Evolutionary conservation across 2,329 filamentous ascomycete species (phyloP).

Genomic region (Fusarium falciforme): DNA sequence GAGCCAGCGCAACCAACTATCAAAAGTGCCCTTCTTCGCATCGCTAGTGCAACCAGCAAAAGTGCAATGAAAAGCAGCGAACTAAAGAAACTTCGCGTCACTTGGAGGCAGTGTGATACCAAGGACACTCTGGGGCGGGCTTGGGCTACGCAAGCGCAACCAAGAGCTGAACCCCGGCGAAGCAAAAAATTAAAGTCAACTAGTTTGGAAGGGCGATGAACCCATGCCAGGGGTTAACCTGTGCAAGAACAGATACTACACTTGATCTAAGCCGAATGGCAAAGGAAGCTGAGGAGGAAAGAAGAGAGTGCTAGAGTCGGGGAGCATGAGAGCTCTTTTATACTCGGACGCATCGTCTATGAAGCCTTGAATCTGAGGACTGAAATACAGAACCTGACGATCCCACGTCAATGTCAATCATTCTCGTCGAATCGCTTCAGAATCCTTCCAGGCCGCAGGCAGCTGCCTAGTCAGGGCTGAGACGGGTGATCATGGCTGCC

Average conservation of each 20-base stretch:
- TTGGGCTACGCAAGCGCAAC: slow-evolving; percentile 32
- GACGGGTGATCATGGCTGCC: slow-evolving; percentile 5
- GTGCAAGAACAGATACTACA: slow-evolving; percentile 47
- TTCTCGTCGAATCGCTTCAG: background rate
- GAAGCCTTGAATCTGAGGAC: slow-evolving; percentile 19
- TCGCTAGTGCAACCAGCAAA: slow-evolving; percentile 35
- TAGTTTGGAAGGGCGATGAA: background rate
- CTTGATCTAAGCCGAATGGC: slow-evolving; percentile 40
- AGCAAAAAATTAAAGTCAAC: slow-evolving; percentile 34
- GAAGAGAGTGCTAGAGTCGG: slow-evolving; percentile 1
- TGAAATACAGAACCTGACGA: background rate
- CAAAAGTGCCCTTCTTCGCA: slow-evolving; percentile 35
- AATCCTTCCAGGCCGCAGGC: background rate
- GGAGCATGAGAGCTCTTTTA: slow-evolving; percentile 12
- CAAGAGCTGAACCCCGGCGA: slow-evolving; percentile 6
- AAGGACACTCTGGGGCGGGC: slow-evolving; percentile 36
- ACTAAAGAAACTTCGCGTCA: slow-evolving; percentile 22
- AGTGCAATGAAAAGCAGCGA: slow-evolving; percentile 34
- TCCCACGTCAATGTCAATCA: background rate
- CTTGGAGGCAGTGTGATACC: slow-evolving; percentile 44
- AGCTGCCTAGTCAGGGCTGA: slow-evolving; percentile 19
- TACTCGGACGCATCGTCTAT: background rate
- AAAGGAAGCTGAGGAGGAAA: slow-evolving; percentile 35
- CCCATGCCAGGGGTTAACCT: slow-evolving; percentile 39
- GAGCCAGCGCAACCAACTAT: background rate